Conservation (phyloP, 805 yeast species). For the Blastobotrys muscicola region DNA sequence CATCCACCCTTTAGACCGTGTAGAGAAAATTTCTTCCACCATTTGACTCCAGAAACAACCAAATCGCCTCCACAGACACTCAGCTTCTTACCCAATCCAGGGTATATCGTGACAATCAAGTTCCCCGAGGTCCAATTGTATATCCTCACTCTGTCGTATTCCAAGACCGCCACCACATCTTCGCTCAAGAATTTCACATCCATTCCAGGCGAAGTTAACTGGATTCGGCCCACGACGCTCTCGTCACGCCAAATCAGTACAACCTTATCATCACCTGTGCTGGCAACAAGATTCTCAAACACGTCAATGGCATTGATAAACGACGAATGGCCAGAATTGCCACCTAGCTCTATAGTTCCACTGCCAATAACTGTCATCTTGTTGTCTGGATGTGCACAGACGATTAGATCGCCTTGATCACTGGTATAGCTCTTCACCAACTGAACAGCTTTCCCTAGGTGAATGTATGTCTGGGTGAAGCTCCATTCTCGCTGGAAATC, state of each 20-base stretch:
- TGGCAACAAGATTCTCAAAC: constrained; percentile 22
- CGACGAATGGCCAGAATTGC: constrained; percentile 15
- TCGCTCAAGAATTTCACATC: constrained; percentile 29
- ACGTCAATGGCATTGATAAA: constrained; percentile 27
- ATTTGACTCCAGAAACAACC: constrained; percentile 27
- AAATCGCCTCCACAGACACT: constrained; percentile 19
- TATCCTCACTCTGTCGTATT: constrained; percentile 24
- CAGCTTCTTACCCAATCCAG: constrained; percentile 12
- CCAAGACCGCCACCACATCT: constrained; percentile 27
- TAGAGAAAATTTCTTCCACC: constrained; percentile 26
- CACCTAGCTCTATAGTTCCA: background rate
- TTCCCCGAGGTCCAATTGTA: constrained; percentile 27
- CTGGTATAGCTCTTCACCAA: constrained; percentile 4
- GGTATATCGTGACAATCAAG: constrained; percentile 27
- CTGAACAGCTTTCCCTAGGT: constrained; percentile 13
- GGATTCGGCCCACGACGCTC: constrained; percentile 6
- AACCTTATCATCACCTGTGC: constrained; percentile 26
- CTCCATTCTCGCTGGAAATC: constrained; percentile 2
- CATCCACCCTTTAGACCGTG: constrained; percentile 25
- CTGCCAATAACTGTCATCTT: constrained; percentile 12
- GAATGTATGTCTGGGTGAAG: background rate
- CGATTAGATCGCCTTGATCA: constrained; percentile 8
- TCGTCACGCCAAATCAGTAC: constrained; percentile 24
- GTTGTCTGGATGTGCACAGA: constrained; percentile 17
- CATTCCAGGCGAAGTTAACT: constrained; percentile 19